Percentiles rank a stretch among this genome's conserved stretches.
Conservation (phyloP, 2,329 filamentous ascomycete genomes). For the Fusarium pilosicola region DNA sequence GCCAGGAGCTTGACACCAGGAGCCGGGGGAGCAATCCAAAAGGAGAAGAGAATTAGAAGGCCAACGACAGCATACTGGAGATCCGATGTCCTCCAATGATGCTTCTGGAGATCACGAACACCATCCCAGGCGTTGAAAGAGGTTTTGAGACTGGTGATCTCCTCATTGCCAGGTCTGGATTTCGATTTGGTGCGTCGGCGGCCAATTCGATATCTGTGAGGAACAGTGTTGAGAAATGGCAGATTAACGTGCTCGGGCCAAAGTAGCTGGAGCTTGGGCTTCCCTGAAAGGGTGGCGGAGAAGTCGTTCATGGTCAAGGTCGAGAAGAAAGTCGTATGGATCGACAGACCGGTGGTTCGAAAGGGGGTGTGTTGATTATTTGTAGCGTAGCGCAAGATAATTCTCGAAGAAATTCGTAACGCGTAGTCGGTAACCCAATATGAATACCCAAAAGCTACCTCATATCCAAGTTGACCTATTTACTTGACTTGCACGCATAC, state of each 20-base stretch:
- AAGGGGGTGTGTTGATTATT: conserved; percentile 17
- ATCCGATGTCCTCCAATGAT: conserved; percentile 85
- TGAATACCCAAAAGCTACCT: conserved; percentile 51
- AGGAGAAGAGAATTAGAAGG: conserved; percentile 80
- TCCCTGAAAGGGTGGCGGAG: conserved; percentile 50
- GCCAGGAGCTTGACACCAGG: conserved; percentile 80
- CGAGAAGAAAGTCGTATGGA: conserved; percentile 12
- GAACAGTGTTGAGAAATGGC: conserved; percentile 55
- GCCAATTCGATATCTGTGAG: conserved; percentile 52
- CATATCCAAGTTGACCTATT: conserved; percentile 47
- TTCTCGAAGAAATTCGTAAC: conserved; percentile 27
- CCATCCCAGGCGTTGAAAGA: conserved; percentile 86
- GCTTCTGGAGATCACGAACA: conserved; percentile 76
- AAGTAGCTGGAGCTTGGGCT: conserved; percentile 54
- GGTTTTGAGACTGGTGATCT: conserved; percentile 79
- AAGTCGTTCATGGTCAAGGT: conserved; percentile 52
- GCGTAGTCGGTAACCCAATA: conserved; percentile 42
- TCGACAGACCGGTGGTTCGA: conserved; percentile 6
- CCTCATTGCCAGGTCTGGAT: conserved; percentile 58
- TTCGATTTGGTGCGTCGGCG: conserved; percentile 54
- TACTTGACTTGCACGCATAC: conserved; percentile 36
- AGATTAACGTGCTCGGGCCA: conserved; percentile 55
- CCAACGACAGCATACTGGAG: conserved; percentile 83
- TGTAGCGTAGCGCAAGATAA: conserved; percentile 4
- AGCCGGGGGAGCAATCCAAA: conserved; percentile 84